Evolutionary conservation across 768 basidiomycete genomes (phyloP), one percentile per base, ranked within the genome.

Genomic region (Xerocomus brunneocitrinus): DNA sequence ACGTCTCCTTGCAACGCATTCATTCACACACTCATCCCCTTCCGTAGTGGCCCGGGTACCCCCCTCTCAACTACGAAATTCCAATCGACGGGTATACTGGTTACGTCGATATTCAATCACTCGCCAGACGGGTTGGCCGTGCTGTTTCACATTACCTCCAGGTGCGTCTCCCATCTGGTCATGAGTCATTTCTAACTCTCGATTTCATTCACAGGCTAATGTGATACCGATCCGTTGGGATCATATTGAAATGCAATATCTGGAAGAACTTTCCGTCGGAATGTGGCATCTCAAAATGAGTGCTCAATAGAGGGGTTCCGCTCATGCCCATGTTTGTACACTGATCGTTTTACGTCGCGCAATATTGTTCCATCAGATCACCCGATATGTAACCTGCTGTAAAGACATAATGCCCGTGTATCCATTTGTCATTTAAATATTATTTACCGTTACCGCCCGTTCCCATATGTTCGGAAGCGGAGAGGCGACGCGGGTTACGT

Each of bases 101-200:
- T 30, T 81, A 80, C 42, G 78, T 85, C 38, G 81, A 81, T 61
- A 72, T 89, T 34, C 77, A 82, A 67, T 84, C 84, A 5, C 77
- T 89, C 28, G 82, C 83, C 45, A 76, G 87, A 62, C 76, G 87
- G 50, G 79, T 86, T 45, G 81, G 82, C 14, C 76, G 87, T 57
- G 85, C 85, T 45, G 84, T 83, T 67, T 76, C 84, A 47, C 87
- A 89, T 64, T 89, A 85, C 67, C 75, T 89, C 51, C 84, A 88
- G 79, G 87, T 80, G 64, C 63, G 49, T 43, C 49, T 39, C 53
- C 52, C 46, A 41, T 44, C 50, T 24, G 30, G 7, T 53, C 46
- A 30, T 46, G 49, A 24, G 38, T 42, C 42, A 30, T 50, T 41
- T 43, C 58, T 59, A 36, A 63, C 47, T 8, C 47, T 35, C 35